These are phyloP conservation scores for Cerioporus squamosus DNA, from an alignment of 1,284 basidiomycete species.

Conservation along the genomic window DNA sequence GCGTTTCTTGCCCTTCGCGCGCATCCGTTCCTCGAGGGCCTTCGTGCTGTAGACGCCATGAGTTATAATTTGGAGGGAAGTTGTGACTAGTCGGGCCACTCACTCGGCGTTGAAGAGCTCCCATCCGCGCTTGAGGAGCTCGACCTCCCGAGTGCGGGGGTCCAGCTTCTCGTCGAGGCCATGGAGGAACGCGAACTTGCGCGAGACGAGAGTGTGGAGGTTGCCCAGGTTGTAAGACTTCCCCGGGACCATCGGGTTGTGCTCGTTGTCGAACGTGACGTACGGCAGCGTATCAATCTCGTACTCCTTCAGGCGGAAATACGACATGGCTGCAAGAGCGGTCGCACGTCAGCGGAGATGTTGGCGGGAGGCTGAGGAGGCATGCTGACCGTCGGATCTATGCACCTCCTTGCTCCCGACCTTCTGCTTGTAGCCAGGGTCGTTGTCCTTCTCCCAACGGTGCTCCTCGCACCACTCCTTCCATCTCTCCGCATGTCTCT, in stretches of 20 bases:
- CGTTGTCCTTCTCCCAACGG: constrained; percentile 1
- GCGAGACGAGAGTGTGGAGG: constrained; percentile 7
- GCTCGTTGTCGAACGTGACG: constrained; percentile 2
- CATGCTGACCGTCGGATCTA: constrained; percentile 5
- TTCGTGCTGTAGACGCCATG: not conserved
- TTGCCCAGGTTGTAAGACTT: constrained; percentile 3
- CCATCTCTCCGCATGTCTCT: not conserved
- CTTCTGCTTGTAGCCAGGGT: constrained; percentile 7
- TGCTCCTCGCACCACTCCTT: constrained; percentile 4
- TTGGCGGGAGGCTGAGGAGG: not conserved
- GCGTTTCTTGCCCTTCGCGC: constrained; percentile 1
- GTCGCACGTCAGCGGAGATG: not conserved
- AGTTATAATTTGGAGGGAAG: too few relatives aligned
- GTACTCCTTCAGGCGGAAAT: constrained; percentile 4
- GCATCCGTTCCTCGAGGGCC: constrained; percentile 2
- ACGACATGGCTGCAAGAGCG: constrained; percentile 1
- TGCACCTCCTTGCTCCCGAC: constrained; percentile 6
- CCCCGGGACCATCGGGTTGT: not conserved
- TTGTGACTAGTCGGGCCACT: not conserved
- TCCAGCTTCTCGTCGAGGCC: constrained; percentile 1
- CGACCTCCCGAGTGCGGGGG: constrained; percentile 3
- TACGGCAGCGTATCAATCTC: constrained; percentile 11
- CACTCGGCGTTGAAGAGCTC: constrained; percentile 4
- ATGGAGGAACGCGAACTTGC: constrained; percentile 10
- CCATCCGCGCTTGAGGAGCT: constrained; percentile 7